Evolutionary conservation across 1,284 basidiomycete genomes (phyloP), one percentile per base, ranked within the genome.

Genomic region (Rhodotorula sp.): DNA sequence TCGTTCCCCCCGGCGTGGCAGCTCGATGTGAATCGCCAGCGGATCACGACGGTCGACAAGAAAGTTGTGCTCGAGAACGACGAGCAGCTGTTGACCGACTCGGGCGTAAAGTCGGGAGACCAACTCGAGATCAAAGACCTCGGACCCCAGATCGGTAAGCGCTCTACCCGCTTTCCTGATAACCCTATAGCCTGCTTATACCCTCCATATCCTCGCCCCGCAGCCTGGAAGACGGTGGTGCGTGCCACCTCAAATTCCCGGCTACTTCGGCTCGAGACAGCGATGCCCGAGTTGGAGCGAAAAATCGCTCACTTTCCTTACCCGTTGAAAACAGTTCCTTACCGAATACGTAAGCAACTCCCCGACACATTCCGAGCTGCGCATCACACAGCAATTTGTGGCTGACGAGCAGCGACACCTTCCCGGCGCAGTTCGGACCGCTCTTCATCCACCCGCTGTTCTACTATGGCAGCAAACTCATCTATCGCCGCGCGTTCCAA

Each of bases 361-460:
- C 2, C 14, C 3, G 14, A n/a, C n/a, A n/a, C n/a, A n/a, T 17
- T 49, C n/a, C 14, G 29, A 33, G 7, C 3, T 6, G 22, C 4
- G 6, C n/a, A 0, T 2, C 18, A 4, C n/a, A 7, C 12, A 15
- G 8, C 6, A 20, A 18, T 20, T 1, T 4, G 18, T 1, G 1
- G 24, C 66, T 66, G 51, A 69, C 56, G 6, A 5, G 6, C 8
- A 5, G 6, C 8, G n/a, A 18, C 3, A 24, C 46, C 42, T 15
- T 45, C 56, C 10, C 4, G 37, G 1, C 62, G 14, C n/a, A 95
- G 93, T 83, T 84, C 63, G 96, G 96, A 4, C 95, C 95, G 0
- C 85, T 99, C 65, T 73, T 97, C 77, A 90, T 99, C 77, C 95
- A 98, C 80, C 93, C 95, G 0, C 80, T 95, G 45, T 83, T 96